Base-by-base conservation (phyloP, 345 rosid genomes). In the Citrus sinensis region DNA sequence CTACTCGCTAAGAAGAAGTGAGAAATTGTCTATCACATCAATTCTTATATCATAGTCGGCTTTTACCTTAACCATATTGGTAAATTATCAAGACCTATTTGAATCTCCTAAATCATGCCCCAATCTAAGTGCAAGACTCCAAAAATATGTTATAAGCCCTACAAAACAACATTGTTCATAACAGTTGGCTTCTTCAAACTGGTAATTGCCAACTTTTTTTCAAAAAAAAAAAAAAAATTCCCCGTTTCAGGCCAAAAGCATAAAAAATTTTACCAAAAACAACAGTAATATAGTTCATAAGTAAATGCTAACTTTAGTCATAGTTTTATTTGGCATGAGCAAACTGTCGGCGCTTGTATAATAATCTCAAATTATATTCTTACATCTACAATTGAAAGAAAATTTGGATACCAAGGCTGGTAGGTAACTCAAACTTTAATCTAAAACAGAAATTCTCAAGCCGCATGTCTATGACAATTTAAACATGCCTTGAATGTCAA, bases 81-180 rank as follows among this genome's bases (percentile, higher is more conserved):
- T 64, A 75, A 49, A 75, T 64, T 63, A 64, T 75, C 51, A 30
- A 51, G 62, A 75, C 34, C 72, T 32, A 60, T 24, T 17, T 25
- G n/a, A 61, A 60, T 25, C 55, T 39, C 37, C 8, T 16, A 59
- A 59, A 60, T 60, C 34, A 37, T 74, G 37, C 54, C 64, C 11
- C 14, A 58, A 73, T 27, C 14, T 37, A 60, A 39, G 30, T 40
- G 56, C 27, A 71, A 32, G 49, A 56, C 49, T 54, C 62, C 46
- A 71, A 51, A 46, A 54, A 17, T 19, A 54, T 17, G 7, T 54
- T 17, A 19, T 1, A 4, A 54, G 58, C 22, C 19, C 22, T 17
- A 54, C 58, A 17, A 16, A 51, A 54, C 51, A 54, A 54, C 58
- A 54, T 54, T 17, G 22, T 4, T 5, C 7, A 4, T 1, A 54